Conservation (phyloP, 2,329 filamentous ascomycete species). For the Arthrobotrys entomopaga region DNA sequence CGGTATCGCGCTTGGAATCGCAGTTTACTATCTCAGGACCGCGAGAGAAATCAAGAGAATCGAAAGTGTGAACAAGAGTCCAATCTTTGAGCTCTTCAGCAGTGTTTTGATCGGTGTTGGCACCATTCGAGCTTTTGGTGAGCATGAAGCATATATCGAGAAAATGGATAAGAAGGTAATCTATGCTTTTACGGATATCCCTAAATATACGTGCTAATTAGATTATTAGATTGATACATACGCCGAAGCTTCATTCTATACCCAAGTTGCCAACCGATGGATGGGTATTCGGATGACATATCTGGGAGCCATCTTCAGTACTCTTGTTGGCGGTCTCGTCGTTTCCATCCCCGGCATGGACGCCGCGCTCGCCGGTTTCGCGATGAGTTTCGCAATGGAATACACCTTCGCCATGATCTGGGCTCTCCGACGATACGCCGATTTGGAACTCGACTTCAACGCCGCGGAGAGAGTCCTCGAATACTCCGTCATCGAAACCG, state of each 20-base stretch:
- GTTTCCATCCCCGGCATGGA: slow-evolving; percentile 72
- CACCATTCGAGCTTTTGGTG: slow-evolving; percentile 80
- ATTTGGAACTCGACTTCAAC: slow-evolving; percentile 72
- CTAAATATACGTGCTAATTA: too few species aligned
- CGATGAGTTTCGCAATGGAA: slow-evolving; percentile 76
- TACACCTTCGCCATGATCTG: slow-evolving; percentile 74
- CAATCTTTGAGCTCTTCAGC: slow-evolving; percentile 82
- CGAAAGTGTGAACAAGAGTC: slow-evolving; percentile 79
- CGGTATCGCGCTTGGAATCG: slow-evolving; percentile 69
- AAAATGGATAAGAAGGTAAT: slow-evolving; percentile 71
- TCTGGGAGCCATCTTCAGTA: slow-evolving; percentile 75
- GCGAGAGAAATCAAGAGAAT: slow-evolving; percentile 80
- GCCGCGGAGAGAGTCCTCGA: slow-evolving; percentile 79
- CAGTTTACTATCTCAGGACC: slow-evolving; percentile 72
- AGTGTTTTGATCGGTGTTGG: slow-evolving; percentile 76
- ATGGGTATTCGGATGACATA: slow-evolving; percentile 77
- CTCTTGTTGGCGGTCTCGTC: slow-evolving; percentile 73
- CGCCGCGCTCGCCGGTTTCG: slow-evolving; percentile 78
- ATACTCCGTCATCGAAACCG: slow-evolving; percentile 75
- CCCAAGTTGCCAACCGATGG: slow-evolving; percentile 81
- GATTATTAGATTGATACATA: slow-evolving; percentile 71
- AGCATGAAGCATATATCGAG: slow-evolving; percentile 72
- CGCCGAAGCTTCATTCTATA: slow-evolving; percentile 72
- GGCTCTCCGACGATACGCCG: slow-evolving; percentile 74
- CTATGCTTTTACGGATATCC: not conserved